Conservation (phyloP, 2,329 filamentous ascomycete genomes). For the Purpureocillium lavendulum region DNA sequence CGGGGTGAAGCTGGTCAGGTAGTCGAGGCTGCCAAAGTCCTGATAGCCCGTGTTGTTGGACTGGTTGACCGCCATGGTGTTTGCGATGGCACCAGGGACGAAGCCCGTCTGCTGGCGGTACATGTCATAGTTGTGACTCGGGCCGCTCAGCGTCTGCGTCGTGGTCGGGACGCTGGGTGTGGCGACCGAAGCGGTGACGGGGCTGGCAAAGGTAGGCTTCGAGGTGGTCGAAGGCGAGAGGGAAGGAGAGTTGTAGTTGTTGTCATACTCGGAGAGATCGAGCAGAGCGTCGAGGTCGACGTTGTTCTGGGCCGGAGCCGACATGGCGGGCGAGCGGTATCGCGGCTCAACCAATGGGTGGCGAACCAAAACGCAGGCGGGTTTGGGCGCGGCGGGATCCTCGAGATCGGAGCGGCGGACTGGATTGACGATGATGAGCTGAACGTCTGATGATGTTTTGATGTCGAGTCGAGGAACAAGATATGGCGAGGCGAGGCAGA, state of each 20-base stretch:
- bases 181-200: slow-evolving; percentile 42
- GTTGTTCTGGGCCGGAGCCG: slow-evolving; percentile 33
- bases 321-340: slow-evolving; percentile 18
- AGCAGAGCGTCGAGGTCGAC: slow-evolving; percentile 50
- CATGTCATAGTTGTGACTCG: slow-evolving; percentile 90
- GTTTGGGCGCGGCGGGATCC: neutral
- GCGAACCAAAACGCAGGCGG: neutral
- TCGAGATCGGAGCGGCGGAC: no score
- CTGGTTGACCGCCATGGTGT: slow-evolving; percentile 71
- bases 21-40: slow-evolving; percentile 39
- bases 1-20: slow-evolving; percentile 47
- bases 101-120: slow-evolving; percentile 95
- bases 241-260: slow-evolving; percentile 51
- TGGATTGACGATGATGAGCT: no score
- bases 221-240: slow-evolving; percentile 45
- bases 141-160: slow-evolving; percentile 61
- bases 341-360: neutral
- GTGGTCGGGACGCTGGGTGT: slow-evolving; percentile 47
- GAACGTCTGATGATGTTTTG: neutral
- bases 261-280: slow-evolving; percentile 56
- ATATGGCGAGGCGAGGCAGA: slow-evolving; percentile 7
- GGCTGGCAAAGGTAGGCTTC: slow-evolving; percentile 45
- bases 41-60: slow-evolving; percentile 46
- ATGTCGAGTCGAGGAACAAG: neutral
- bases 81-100: slow-evolving; percentile 73